Evolutionary conservation across 768 basidiomycete species (phyloP).

Genomic region (Coprinellus micaceus): DNA sequence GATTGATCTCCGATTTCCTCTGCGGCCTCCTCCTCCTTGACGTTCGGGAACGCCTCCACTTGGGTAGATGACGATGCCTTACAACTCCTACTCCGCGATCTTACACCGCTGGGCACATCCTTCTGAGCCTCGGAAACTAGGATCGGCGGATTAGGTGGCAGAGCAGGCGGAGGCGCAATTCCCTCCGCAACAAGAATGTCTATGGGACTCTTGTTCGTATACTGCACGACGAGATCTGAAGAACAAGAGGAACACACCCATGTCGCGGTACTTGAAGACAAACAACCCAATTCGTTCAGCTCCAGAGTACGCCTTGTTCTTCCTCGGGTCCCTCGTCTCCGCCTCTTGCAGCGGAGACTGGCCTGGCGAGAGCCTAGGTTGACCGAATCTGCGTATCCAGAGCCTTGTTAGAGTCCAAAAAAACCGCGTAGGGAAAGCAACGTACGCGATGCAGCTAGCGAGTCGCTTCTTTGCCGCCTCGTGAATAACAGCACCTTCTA

Average conservation of each 20-base stretch:
- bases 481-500: neutral
- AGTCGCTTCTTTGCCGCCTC: neutral
- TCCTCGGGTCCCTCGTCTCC: neutral
- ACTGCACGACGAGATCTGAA: neutral
- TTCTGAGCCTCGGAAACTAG: neutral
- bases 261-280: neutral
- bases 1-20: no score
- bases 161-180: neutral
- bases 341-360: neutral
- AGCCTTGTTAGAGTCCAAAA: neutral
- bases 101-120: no score
- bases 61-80: no score
- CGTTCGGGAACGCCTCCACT: no score
- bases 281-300: neutral
- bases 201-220: neutral
- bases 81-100: no score
- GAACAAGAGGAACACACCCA: neutral
- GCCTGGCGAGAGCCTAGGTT: neutral
- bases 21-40: no score
- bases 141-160: neutral
- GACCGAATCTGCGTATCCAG: neutral
- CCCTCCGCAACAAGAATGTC: neutral
- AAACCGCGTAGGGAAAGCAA: neutral
- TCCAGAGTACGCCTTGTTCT: neutral
- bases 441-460: neutral